Base-by-base conservation (phyloP, 2,329 filamentous ascomycete genomes). In the Lojkania enalia region DNA sequence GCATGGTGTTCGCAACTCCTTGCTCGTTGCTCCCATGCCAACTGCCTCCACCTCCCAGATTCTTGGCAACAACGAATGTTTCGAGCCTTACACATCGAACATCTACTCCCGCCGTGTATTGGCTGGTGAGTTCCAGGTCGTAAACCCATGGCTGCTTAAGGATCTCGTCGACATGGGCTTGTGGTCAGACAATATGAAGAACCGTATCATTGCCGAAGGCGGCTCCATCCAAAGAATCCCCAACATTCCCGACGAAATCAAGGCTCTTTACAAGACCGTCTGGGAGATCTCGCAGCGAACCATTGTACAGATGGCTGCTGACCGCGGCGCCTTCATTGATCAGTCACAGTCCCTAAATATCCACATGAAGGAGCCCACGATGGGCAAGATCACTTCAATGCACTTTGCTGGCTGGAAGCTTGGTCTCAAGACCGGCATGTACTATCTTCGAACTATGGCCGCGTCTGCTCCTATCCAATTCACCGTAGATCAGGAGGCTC, bases 161-260 rank as follows among this genome's bases (percentile, higher is more conserved):
- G 94, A 99, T 64, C 84, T 99, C 20, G 94, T 99, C 58, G 94
- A 99, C 67, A 88, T 96, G 77, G 94, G 94, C 50, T 81, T 99
- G 33, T 99, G 94, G 94, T 96, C 92, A 36, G 92, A 99, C 75
- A 90, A 90, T 77, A 99, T 99, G 94, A 99, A 99, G 86, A 99
- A 99, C 80, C 90, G 94, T 63, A 99, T 99, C 80, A 99, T 99
- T 65, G 87, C 94, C 46, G 92, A 96, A 52, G 89, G 89, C 58
- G 94, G 94, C 57, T 97, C 92, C 15, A 87, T 99, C 44, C 94
- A 97, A 74, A 92, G 94, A 73, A 92, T 99, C 53, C 88, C 92
- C 67, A 97, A 95, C 75, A 96, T 99, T 52, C 92, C 94, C 12
- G 83, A 87, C 21, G 94, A 99, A 60, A 87, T 95, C 79, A 99